Conservation (phyloP, 192 early-diverging fungal genomes). For the Phycomyces nitens region DNA sequence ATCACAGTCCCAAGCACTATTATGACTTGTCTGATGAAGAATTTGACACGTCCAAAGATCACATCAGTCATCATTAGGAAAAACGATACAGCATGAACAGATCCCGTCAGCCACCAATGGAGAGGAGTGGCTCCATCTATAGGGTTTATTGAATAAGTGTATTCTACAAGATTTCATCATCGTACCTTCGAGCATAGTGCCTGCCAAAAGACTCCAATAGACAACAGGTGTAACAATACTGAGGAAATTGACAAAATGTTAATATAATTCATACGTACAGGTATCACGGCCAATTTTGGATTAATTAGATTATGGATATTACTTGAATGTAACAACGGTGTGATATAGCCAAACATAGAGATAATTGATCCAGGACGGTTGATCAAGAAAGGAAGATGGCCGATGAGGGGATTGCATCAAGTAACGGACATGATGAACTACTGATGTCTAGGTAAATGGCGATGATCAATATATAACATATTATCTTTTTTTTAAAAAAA, state of each 20-base stretch:
- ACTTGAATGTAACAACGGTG: slow-evolving; percentile 34
- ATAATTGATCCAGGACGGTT: slow-evolving; percentile 28
- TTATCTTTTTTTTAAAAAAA: too few relatives aligned
- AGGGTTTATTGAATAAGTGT: neutral
- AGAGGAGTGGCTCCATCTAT: neutral
- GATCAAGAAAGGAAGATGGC: slow-evolving; percentile 19
- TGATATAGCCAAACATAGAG: slow-evolving; percentile 33
- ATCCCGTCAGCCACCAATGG: slow-evolving; percentile 17
- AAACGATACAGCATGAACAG: slow-evolving; percentile 33
- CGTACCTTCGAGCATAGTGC: slow-evolving; percentile 1
- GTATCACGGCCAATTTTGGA: neutral
- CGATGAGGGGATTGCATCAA: slow-evolving; percentile 4
- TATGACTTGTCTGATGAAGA: slow-evolving; percentile 16
- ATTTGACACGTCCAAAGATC: slow-evolving; percentile 27
- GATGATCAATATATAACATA: neutral
- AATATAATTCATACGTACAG: slow-evolving; percentile 2
- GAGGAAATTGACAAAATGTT: slow-evolving; percentile 2
- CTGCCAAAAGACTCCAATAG: slow-evolving; percentile 26
- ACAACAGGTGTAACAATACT: slow-evolving; percentile 35
- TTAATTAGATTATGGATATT: slow-evolving; percentile 3
- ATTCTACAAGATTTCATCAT: neutral
- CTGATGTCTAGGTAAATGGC: slow-evolving; percentile 15
- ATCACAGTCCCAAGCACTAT: slow-evolving; percentile 12
- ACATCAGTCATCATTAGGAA: slow-evolving; percentile 34
- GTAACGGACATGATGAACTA: slow-evolving; percentile 22